Conservation (phyloP, 257 asterid genomes). For the Fraxinus quadrangulata region DNA sequence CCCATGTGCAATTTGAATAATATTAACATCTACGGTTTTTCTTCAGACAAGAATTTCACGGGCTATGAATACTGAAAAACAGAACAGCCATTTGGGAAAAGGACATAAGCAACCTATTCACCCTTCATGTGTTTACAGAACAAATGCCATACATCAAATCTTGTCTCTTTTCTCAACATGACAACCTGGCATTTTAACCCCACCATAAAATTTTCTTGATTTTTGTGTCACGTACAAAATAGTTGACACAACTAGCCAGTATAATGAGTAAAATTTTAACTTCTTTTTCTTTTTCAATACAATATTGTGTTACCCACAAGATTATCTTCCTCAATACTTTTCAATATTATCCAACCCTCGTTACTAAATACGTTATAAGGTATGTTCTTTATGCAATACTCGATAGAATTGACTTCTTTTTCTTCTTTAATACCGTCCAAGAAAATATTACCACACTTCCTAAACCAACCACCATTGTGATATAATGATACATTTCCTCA, state of each 20-base stretch:
- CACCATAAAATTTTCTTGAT: conserved; percentile 26
- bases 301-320: not conserved
- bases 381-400: too few relatives aligned
- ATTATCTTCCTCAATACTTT: too few relatives aligned
- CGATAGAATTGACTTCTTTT: not conserved
- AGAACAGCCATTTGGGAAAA: conserved; percentile 55
- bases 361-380: too few relatives aligned
- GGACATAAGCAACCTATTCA: conserved; percentile 57
- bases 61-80: conserved; percentile 32
- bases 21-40: conserved; percentile 8
- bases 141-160: conserved; percentile 44
- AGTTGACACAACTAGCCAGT: not conserved
- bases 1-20: conserved; percentile 15
- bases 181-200: conserved; percentile 46
- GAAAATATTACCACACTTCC: conserved; percentile 19
- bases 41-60: conserved; percentile 46
- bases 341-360: too few relatives aligned
- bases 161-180: conserved; percentile 60
- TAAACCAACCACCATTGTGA: not conserved
- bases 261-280: not conserved
- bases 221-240: not conserved
- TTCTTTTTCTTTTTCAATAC: not conserved
- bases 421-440: conserved; percentile 29
- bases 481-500: conserved; percentile 14
- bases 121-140: conserved; percentile 44